A percentile compares a stretch with the other conserved stretches of the same genome.
Conservation (phyloP, 2,329 filamentous ascomycete genomes). For the Alternaria dauci region DNA sequence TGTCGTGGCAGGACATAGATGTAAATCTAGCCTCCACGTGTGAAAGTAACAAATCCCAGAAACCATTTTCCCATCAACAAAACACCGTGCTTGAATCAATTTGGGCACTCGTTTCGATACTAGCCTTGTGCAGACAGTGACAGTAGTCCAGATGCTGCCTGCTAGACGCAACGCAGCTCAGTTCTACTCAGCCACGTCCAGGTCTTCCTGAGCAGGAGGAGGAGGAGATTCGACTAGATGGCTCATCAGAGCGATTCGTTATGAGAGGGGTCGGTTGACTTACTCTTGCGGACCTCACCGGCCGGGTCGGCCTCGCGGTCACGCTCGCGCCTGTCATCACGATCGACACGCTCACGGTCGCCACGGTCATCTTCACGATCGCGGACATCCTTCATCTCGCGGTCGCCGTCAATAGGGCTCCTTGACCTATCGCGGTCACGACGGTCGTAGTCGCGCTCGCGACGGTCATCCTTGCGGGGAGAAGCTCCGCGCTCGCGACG, state of each 20-base stretch:
- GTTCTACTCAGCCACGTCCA: slow-evolving; percentile 85
- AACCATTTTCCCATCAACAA: slow-evolving; percentile 33
- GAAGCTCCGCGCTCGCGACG: slow-evolving; percentile 70
- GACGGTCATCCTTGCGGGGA: slow-evolving; percentile 75
- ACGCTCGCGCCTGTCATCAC: slow-evolving; percentile 61
- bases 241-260: slow-evolving; percentile 39
- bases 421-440: slow-evolving; percentile 80
- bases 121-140: slow-evolving; percentile 26
- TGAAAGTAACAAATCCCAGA: slow-evolving; percentile 35
- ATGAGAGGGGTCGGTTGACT: slow-evolving; percentile 28
- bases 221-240: slow-evolving; percentile 75
- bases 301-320: slow-evolving; percentile 74
- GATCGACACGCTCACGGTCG: slow-evolving; percentile 57
- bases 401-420: slow-evolving; percentile 62
- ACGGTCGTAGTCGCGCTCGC: slow-evolving; percentile 72
- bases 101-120: slow-evolving; percentile 28
- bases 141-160: slow-evolving; percentile 18
- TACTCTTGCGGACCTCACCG: slow-evolving; percentile 91
- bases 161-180: slow-evolving; percentile 24
- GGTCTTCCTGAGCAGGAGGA: slow-evolving; percentile 82
- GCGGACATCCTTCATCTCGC: slow-evolving; percentile 57
- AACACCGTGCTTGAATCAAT: slow-evolving; percentile 36
- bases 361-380: slow-evolving; percentile 71
- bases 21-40: slow-evolving; percentile 36
- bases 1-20: slow-evolving; percentile 37